Percentiles rank a stretch among this genome's conserved stretches.
Evolutionary conservation across 495 filamentous ascomycete genomes (phyloP).

Genomic region (Penicillium odoratum): DNA sequence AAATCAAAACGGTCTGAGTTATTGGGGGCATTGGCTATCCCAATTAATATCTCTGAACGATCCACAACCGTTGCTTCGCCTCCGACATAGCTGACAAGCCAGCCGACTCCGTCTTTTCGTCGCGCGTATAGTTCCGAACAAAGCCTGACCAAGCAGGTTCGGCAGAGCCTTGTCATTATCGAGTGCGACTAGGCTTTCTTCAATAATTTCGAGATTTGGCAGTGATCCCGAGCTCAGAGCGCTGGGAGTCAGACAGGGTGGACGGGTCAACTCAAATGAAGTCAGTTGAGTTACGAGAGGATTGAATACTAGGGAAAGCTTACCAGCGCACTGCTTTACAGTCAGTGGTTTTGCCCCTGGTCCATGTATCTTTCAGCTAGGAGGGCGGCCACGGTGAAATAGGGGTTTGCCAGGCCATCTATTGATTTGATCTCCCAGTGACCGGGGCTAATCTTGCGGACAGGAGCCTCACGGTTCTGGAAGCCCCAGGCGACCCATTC

Average conservation of each 20-base stretch:
- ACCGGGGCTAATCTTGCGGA: not conserved
- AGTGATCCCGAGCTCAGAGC: slow-evolving; percentile 35
- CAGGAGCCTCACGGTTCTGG: not conserved
- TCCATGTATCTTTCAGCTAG: slow-evolving; percentile 67
- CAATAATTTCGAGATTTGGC: slow-evolving; percentile 42
- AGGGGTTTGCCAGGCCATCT: not conserved
- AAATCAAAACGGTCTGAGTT: no score
- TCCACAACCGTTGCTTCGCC: slow-evolving; percentile 53
- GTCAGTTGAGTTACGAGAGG: not conserved
- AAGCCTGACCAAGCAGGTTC: slow-evolving; percentile 49
- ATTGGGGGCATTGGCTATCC: no score
- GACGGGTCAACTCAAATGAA: slow-evolving; percentile 31
- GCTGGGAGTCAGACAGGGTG: slow-evolving; percentile 23
- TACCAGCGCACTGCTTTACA: slow-evolving; percentile 56
- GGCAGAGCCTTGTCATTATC: slow-evolving; percentile 22
- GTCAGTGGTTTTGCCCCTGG: slow-evolving; percentile 45
- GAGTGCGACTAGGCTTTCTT: slow-evolving; percentile 31
- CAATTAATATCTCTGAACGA: slow-evolving; percentile 55
- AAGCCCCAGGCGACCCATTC: not conserved
- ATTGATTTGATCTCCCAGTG: not conserved
- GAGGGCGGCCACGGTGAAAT: slow-evolving; percentile 27
- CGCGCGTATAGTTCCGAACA: slow-evolving; percentile 57
- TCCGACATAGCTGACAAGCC: slow-evolving; percentile 51
- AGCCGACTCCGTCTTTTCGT: slow-evolving; percentile 58
- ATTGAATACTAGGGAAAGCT: slow-evolving; percentile 7